Evolutionary conservation across 257 asterid species (phyloP), one percentile per base, ranked within the genome.

Genomic region (Fraxinus americana): DNA sequence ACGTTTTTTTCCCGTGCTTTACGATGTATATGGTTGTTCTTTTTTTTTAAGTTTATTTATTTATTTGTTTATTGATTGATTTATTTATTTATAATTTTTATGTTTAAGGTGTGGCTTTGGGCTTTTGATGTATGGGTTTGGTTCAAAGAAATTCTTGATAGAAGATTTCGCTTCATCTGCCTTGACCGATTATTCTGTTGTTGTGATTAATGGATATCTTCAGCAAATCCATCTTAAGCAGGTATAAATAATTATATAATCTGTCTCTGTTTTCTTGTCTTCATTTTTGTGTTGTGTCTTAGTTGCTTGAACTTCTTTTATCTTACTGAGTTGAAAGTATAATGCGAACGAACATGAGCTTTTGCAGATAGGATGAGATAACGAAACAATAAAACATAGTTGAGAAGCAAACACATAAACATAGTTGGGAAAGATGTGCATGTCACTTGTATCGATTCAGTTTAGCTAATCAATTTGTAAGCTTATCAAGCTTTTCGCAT

Each of bases 71-170:
- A 45, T 66, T n/a, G n/a, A 30, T 30, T 30, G 34, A 30, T 30
- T 45, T 72, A 11, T 29, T 17, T 43, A 50, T 70, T 25, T 76
- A 34, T 76, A 72, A 32, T n/a, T 29, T 48, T 38, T 57, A 12
- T 71, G 27, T 71, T 77, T 72, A 71, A 94, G 97, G 91, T 87
- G 92, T 71, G 97, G 98, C 11, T 92, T 91, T 81, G 97, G 94
- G 78, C 91, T 93, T 34, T 77, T 95, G 86, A 90, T 93, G 98
- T 91, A 95, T 85, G 99, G 99, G 5, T 95, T 93, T 71, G 98
- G 99, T 80, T 95, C 97, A 23, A 95, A 94, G 86, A 95, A 89
- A 79, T 86, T 84, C 25, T 83, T 95, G 86, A 78, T 95, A 2
- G 98, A 95, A 85, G 98, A 91, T 83, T 93, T 95, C 79, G 97